These are phyloP conservation scores for Acacia confusa DNA, from an alignment of 306 rosid species.

Conservation along the genomic window DNA sequence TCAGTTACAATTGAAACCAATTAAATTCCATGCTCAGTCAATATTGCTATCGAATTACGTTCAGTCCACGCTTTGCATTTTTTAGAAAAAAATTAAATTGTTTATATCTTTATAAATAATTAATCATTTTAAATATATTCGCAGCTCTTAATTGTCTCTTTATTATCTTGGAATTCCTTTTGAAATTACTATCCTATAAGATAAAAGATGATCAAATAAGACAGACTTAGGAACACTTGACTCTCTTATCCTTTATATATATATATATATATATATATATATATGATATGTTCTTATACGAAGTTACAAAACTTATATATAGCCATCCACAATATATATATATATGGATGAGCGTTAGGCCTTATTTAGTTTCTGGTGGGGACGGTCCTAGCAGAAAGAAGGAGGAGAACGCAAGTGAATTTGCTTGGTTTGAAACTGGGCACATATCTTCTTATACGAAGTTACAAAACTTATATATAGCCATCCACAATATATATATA, in stretches of 20 bases:
- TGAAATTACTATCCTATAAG: not conserved
- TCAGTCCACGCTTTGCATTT: too few species aligned
- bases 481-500: not conserved
- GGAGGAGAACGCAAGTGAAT: conserved; percentile 67
- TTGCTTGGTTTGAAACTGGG: conserved; percentile 88
- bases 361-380: conserved; percentile 50
- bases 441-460: conserved; percentile 35
- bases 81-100: too few species aligned
- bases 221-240: not conserved
- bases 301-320: not conserved
- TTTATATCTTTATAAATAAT: too few species aligned
- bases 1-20: not conserved
- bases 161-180: not conserved
- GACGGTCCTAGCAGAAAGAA: conserved; percentile 67
- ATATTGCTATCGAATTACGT: too few species aligned
- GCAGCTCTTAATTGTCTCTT: not conserved
- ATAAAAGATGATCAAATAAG: not conserved
- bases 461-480: not conserved
- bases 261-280: too few species aligned
- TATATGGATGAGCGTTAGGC: not conserved
- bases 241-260: not conserved
- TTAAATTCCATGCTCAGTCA: not conserved
- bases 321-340: not conserved
- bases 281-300: not conserved
- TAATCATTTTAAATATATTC: not conserved